A percentile compares a stretch with the other conserved stretches of the same genome.
phyloP scores from a whole-genome alignment of 257 asterid genomes.

The Echites panduratus region DNA sequence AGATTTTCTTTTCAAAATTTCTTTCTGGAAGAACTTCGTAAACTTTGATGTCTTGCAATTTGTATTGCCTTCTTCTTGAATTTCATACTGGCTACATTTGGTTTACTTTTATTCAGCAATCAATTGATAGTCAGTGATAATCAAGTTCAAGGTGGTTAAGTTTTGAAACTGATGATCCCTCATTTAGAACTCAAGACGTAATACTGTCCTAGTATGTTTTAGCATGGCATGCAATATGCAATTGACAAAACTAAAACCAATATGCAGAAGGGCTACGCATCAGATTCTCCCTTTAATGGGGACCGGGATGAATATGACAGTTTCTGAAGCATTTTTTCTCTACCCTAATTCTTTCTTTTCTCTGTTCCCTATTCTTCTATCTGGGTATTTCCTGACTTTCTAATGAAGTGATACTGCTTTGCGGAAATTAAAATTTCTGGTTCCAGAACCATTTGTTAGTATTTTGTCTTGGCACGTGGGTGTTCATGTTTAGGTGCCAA shows the following conservation, averaged over 20 bases:
- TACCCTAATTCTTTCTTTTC: background rate
- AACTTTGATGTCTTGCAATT: background rate
- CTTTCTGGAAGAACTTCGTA: background rate
- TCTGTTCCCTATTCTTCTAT: background rate
- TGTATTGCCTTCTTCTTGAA: too few relatives aligned
- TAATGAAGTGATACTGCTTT: background rate
- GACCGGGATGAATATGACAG: background rate
- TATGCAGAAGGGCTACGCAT: background rate
- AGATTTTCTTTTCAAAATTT: background rate
- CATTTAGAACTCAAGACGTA: background rate
- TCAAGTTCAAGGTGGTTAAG: background rate
- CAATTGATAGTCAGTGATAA: background rate
- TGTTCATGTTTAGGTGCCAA: background rate
- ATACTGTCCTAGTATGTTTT: background rate
- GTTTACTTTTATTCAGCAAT: background rate
- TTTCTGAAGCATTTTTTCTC: background rate
- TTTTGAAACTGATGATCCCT: background rate
- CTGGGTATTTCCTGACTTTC: background rate
- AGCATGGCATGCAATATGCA: background rate
- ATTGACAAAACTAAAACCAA: background rate
- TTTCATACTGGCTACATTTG: background rate
- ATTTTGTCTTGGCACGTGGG: background rate
- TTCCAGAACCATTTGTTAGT: background rate
- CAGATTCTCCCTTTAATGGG: background rate
- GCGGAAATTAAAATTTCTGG: background rate